phyloP scores from a whole-genome alignment of 2,329 filamentous ascomycete species.

The Colletotrichum navitas region DNA sequence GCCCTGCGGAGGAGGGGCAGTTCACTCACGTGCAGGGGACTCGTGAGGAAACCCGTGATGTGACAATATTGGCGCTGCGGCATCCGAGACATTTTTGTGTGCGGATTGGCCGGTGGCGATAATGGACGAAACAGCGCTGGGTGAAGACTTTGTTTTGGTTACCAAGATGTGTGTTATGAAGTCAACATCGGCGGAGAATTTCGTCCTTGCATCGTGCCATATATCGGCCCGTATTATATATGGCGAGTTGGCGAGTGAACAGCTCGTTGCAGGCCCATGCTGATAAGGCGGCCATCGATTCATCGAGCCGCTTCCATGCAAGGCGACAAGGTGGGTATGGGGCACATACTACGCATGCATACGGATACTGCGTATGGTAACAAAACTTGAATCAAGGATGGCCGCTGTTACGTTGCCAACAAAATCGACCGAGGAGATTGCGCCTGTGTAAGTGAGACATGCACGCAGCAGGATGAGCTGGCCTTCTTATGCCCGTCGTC shows the following conservation, averaged over 20 bases:
- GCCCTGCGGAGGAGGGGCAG: not conserved
- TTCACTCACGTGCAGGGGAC: conserved; percentile 13
- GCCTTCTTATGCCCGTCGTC: not conserved
- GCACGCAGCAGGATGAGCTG: not conserved
- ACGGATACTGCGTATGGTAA: not conserved
- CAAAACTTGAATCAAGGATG: conserved; percentile 1
- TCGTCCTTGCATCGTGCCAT: conserved; percentile 4
- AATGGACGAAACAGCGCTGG: not conserved
- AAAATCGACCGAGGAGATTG: not conserved
- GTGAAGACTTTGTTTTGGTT: not conserved
- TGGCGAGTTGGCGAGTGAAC: conserved; percentile 17
- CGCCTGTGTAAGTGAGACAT: not conserved
- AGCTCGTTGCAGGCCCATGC: conserved; percentile 1
- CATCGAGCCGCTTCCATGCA: not conserved
- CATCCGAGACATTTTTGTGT: conserved; percentile 15
- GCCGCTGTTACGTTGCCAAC: conserved; percentile 6
- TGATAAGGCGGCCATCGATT: not conserved
- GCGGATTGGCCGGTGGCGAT: not conserved
- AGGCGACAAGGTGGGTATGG: not conserved
- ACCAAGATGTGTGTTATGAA: not conserved
- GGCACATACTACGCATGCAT: not conserved
- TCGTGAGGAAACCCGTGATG: conserved; percentile 23
- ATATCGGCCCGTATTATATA: conserved; percentile 17
- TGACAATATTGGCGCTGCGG: conserved; percentile 3
- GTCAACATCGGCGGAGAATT: not conserved